Evolutionary conservation across 1,284 basidiomycete species (phyloP), one percentile per base, ranked within the genome.

Genomic region (Chondrostereum purpureum): DNA sequence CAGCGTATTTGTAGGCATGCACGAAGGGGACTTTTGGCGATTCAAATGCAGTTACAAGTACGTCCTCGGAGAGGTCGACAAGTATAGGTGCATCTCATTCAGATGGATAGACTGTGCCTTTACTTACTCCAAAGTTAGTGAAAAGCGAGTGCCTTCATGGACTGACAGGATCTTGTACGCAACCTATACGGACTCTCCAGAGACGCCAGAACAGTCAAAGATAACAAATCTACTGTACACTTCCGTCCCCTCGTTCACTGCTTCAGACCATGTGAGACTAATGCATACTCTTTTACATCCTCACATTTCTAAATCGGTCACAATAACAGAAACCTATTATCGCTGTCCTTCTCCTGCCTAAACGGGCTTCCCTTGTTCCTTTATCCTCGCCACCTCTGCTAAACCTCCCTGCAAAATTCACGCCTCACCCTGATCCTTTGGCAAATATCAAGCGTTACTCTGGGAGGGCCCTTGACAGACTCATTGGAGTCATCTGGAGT

Each of bases 11-110:
- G 70, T 82, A 38, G 81, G 86, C 18, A 65, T 96, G 35, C 72
- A 75, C 22, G 93, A 96, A 64, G 90, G 84, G 14, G 79, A 85
- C 21, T 86, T 96, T 58, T 86, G 84, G 75, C 70, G 70, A 47
- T 96, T 95, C 70, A 84, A 88, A 65, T 68, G 90, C 56, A 93
- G 86, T 35, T 96, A 95, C 62, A 97, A 97, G 64, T 92, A 88
- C 56, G 59, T 74, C 38, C 70, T 89, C 3, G 90, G 90, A 5
- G 74, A 88, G 55, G 77, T 89, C 8, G 83, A 92, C 54, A 77
- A 76, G 49, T 93, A 91, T 64, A 79, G 77, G 89, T 91, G 42
- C 19, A 27, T 43, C 48, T 38, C 37, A 12, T 42, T 39, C 39
- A 46, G 10, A 11, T 12, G 13, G 16, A n/a, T 35, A 23, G 49